A percentile compares a stretch with the other conserved stretches of the same genome.
phyloP scores from a whole-genome alignment of 768 basidiomycete genomes.

The Lepiota brunneoincarnata region DNA sequence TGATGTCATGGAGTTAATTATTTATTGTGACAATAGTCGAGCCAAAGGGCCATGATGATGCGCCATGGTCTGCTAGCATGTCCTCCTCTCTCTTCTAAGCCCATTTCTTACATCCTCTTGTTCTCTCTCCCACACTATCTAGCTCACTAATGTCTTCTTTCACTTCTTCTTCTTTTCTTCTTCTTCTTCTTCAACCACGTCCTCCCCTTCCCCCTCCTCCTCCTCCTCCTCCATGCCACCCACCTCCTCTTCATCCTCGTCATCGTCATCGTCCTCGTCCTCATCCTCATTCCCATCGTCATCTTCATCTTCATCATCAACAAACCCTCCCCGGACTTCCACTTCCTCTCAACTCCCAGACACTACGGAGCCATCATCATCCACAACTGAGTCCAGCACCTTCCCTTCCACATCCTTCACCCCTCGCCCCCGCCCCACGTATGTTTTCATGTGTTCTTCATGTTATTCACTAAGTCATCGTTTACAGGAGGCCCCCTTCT shows the following conservation, averaged over 20 bases:
- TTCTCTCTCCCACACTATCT: conserved; percentile 16
- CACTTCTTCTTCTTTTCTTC: conserved; percentile 8
- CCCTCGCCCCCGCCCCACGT: conserved; percentile 16
- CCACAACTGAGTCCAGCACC: neutral
- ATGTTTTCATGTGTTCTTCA: conserved; percentile 16
- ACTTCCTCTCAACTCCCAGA: conserved; percentile 12
- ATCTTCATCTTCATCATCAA: conserved; percentile 12
- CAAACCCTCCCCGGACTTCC: conserved; percentile 17
- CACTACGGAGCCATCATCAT: neutral
- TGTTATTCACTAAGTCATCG: conserved; percentile 16
- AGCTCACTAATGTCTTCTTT: conserved; percentile 18
- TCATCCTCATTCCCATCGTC: conserved; percentile 13
- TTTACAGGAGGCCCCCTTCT: conserved; percentile 54
- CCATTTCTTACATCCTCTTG: conserved; percentile 19
- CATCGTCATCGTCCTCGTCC: conserved; percentile 18
- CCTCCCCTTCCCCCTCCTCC: conserved; percentile 16
- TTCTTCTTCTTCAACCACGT: conserved; percentile 13
- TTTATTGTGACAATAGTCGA: neutral
- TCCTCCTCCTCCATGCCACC: conserved; percentile 15
- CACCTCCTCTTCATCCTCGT: conserved; percentile 20
- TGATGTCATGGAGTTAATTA: conserved; percentile 2
- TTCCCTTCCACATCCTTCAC: conserved; percentile 16
- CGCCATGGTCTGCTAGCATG: neutral
- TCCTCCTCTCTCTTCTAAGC: conserved; percentile 9
- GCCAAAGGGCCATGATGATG: conserved; percentile 10